Percentiles rank a stretch among this genome's conserved stretches.
These are phyloP conservation scores for Penicillium polonicum DNA, from an alignment of 2,329 filamentous ascomycete species.

Conservation along the genomic window DNA sequence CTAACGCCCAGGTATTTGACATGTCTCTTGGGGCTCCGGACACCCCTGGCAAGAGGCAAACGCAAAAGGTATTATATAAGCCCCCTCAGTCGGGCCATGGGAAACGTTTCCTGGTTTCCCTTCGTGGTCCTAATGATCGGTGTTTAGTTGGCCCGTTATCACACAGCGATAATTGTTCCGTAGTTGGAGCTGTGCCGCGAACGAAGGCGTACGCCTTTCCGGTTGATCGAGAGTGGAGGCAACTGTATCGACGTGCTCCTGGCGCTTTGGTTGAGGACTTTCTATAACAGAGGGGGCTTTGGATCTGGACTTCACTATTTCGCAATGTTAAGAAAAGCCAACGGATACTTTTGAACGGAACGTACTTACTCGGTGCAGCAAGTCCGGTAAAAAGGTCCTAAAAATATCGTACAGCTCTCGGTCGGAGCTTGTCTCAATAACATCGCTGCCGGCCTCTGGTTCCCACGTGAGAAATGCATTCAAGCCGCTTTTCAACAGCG, in stretches of 20 bases:
- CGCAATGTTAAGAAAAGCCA: neutral
- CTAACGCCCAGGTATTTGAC: neutral
- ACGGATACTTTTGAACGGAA: neutral
- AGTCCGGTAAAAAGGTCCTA: neutral
- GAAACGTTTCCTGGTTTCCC: neutral
- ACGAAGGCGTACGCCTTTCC: neutral
- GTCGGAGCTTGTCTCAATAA: neutral
- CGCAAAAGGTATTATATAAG: neutral
- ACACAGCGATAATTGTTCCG: slow-evolving; percentile 1
- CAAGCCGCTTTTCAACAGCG: neutral
- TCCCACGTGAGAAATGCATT: neutral
- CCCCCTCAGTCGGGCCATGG: neutral
- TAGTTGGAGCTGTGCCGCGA: neutral
- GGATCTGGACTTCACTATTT: neutral
- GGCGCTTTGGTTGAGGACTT: neutral
- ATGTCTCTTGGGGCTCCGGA: neutral
- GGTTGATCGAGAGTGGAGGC: neutral
- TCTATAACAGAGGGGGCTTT: neutral
- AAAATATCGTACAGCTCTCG: neutral
- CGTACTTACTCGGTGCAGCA: neutral
- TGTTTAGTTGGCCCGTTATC: neutral
- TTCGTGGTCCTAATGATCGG: neutral
- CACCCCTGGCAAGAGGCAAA: neutral
- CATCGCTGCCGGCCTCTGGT: neutral
- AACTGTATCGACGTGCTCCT: neutral